Conservation (phyloP, 1,139 yeast species). For the Candida gigantensis region DNA sequence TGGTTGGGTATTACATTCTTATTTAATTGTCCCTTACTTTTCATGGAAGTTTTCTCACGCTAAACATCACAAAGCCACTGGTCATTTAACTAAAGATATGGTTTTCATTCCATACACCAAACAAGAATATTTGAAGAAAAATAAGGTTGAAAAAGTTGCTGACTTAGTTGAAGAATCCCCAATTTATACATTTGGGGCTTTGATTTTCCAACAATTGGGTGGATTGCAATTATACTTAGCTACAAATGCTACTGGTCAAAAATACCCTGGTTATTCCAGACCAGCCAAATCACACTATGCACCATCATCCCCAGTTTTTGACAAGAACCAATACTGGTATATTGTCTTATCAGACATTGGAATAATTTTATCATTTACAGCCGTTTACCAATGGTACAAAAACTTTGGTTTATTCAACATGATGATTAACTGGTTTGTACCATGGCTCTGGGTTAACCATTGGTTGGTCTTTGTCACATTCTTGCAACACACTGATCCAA, state of each 20-base stretch:
- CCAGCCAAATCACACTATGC: slow-evolving; percentile 46
- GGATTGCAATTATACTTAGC: slow-evolving; percentile 53
- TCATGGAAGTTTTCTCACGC: slow-evolving; percentile 64
- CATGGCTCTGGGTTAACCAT: slow-evolving; percentile 60
- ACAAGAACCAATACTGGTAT: slow-evolving; percentile 53
- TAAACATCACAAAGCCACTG: slow-evolving; percentile 67
- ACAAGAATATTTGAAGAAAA: slow-evolving; percentile 38
- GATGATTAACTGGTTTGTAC: slow-evolving; percentile 54
- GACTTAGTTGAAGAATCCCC: slow-evolving; percentile 60
- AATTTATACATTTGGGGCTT: slow-evolving; percentile 41
- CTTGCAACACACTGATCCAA: slow-evolving; percentile 60
- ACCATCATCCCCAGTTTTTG: slow-evolving; percentile 57
- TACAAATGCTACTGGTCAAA: slow-evolving; percentile 58
- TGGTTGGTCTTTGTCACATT: slow-evolving; percentile 65
- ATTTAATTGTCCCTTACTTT: slow-evolving; percentile 59
- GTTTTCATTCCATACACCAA: slow-evolving; percentile 60
- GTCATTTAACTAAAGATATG: slow-evolving; percentile 61
- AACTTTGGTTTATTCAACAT: slow-evolving; percentile 49
- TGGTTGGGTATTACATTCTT: slow-evolving; percentile 63
- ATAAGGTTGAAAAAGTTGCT: slow-evolving; percentile 31
- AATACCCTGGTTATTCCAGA: slow-evolving; percentile 36
- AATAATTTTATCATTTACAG: slow-evolving; percentile 37
- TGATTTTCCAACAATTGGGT: slow-evolving; percentile 54
- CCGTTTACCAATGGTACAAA: slow-evolving; percentile 51
- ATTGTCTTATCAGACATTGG: slow-evolving; percentile 57